phyloP scores from a whole-genome alignment of 805 yeast genomes.

The Myxozyma mucilagina region DNA sequence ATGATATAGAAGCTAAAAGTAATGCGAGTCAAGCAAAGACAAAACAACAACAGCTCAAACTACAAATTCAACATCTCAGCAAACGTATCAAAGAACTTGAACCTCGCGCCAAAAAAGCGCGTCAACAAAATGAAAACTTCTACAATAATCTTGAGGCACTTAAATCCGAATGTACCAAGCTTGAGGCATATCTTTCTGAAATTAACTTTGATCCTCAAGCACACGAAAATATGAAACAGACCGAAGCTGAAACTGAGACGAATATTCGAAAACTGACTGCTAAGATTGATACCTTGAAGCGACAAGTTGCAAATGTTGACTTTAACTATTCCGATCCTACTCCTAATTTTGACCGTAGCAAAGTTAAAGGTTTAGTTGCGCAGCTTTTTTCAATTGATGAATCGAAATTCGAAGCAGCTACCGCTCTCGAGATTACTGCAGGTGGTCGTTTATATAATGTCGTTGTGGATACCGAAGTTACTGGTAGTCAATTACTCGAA shows the following conservation, averaged over 20 bases:
- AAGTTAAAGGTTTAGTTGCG: conserved; percentile 88
- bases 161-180: conserved; percentile 35
- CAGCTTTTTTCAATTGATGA: conserved; percentile 70
- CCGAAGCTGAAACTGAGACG: conserved; percentile 37
- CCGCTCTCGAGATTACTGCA: conserved; percentile 90
- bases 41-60: conserved; percentile 55
- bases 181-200: conserved; percentile 25
- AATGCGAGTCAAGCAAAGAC: conserved; percentile 56
- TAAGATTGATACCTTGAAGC: conserved; percentile 56
- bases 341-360: conserved; percentile 55
- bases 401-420: conserved; percentile 58
- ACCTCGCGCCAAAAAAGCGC: conserved; percentile 56
- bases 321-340: conserved; percentile 70
- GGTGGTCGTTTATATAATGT: conserved; percentile 89
- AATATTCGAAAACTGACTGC: conserved; percentile 47
- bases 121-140: conserved; percentile 48
- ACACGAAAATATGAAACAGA: conserved; percentile 23
- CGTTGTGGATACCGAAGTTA: conserved; percentile 82
- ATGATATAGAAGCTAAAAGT: conserved; percentile 54
- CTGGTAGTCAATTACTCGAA: conserved; percentile 81
- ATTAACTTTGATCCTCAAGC: conserved; percentile 50
- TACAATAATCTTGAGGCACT: conserved; percentile 49
- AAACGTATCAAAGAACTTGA: conserved; percentile 53
- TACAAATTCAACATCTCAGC: conserved; percentile 59
- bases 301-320: conserved; percentile 71